Base-by-base conservation (phyloP, 2,329 filamentous ascomycete genomes). In the Diaporthe helianthi region DNA sequence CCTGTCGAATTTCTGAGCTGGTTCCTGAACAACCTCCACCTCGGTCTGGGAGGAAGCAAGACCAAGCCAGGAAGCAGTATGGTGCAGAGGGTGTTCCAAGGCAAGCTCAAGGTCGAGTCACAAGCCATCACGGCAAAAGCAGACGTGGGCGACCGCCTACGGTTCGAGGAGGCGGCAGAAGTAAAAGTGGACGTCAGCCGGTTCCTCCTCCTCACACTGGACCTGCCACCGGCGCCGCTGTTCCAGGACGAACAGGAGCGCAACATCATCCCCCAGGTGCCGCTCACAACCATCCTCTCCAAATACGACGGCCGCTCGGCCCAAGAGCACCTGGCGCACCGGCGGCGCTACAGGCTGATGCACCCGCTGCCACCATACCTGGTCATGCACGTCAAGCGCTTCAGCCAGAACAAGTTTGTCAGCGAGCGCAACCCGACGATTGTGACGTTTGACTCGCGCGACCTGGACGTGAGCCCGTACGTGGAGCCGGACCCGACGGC, bases 391-490 rank as follows among this genome's bases (percentile, higher is more conserved):
- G 91, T 98, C 83, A 98, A 98, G 83, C 93, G 96, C 74, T 99
- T 99, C 85, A 93, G 91, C 74, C 90, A 92, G 73, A 99, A 99
- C 84, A 97, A 98, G 79, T 99, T 99, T 77, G 93, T 99, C 24
- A 89, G 92, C 2, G 95, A 98, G 81, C 92, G 96, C 63, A 99
- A 99, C 79, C 96, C 95, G 1, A 99, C 96, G 12, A 99, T 99
- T 76, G 96, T 99, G 72, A 98, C 95, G 0, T 99, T 98, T 80
- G 93, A 95, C 73, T 91, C 93, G 5, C 87, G 91, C 71, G 77
- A 91, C 51, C 88, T 99, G 10, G 94, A 99, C 78, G 90, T 98
- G 84, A 87, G 90, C 6, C 94, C 94, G 0, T 98, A 96, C 76
- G 93, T 97, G 15, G 93, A 98, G 81, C 94, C 95, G 0, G 93